Evolutionary conservation across 2,329 filamentous ascomycete species (phyloP), one percentile per base, ranked within the genome.

Genomic region (Aureobasidium sp.): DNA sequence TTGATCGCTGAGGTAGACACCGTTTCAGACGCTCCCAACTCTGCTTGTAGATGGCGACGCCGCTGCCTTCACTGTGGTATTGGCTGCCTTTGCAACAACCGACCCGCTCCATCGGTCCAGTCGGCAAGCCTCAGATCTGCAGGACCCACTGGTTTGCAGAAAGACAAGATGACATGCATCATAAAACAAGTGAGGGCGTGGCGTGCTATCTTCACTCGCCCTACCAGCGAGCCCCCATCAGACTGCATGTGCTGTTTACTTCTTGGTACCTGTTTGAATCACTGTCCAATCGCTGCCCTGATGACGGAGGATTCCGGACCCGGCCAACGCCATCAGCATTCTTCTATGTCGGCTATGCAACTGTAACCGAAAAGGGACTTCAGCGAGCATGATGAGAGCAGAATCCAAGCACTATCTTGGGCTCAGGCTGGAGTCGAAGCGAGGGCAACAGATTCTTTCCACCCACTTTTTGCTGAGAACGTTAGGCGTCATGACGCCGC

Each of bases 131-230:
- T 34, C 55, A 43, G 55, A 63, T 60, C 55, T 63, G 62, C 62
- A 63, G 52, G 62, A 63, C 52, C 62, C 55, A 63, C 62, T 56
- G 55, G 62, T 59, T 60, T 63, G 62, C 62, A 59, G 56, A 50
- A 32, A 48, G 56, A 59, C 56, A 59, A 50, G 56, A 59, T 50
- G 43, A 59, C 55, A 32, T 59, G 55, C 55, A 39, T 59, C 53
- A 48, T 37, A 39, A 32, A 50, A 50, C 34, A 59, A 50, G 55
- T 48, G 43, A 32, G 32, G 39, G 32, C 32, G 20, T 59, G 39
- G 55, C 24, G 55, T 59, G 43, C 27, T 32, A 32, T 48, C 12
- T 26, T 13, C 43, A 10, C 44, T 20, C 32, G 24, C 34, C 29
- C 52, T 27, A 46, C 53, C 27, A 57, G 53, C 39, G 39, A 56